A percentile compares a stretch with the other conserved stretches of the same genome.
Evolutionary conservation across 768 basidiomycete species (phyloP).

Genomic region (Suillus cothurnatus): DNA sequence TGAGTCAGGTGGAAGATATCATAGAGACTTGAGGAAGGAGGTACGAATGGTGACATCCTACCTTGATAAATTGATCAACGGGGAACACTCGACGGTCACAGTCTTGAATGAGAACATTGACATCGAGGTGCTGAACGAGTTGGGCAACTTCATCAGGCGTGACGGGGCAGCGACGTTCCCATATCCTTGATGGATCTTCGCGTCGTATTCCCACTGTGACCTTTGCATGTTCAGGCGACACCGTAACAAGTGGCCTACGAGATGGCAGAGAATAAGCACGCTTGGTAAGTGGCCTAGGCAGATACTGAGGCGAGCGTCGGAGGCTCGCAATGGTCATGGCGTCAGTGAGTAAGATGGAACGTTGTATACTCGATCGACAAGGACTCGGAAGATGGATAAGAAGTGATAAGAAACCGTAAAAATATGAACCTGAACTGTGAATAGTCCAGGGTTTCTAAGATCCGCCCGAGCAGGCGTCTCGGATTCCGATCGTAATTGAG

Average conservation of each 20-base stretch:
- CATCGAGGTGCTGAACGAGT: slow-evolving; percentile 56
- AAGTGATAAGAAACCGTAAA: neutral
- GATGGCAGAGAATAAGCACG: slow-evolving; percentile 17
- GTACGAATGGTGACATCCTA: slow-evolving; percentile 33
- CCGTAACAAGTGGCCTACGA: slow-evolving; percentile 26
- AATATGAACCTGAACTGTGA: neutral
- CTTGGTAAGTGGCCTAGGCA: slow-evolving; percentile 18
- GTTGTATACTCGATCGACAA: neutral
- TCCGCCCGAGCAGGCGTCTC: slow-evolving; percentile 1
- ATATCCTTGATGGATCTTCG: slow-evolving; percentile 79
- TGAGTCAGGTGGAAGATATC: neutral
- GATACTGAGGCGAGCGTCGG: slow-evolving; percentile 9
- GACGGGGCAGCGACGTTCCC: slow-evolving; percentile 86
- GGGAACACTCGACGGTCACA: slow-evolving; percentile 78
- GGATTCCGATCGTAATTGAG: neutral
- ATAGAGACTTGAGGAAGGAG: slow-evolving; percentile 6
- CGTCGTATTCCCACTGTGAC: slow-evolving; percentile 62
- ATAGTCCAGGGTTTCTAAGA: neutral
- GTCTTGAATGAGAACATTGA: slow-evolving; percentile 72
- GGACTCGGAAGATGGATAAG: neutral
- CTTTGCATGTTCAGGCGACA: slow-evolving; percentile 23
- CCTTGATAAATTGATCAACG: slow-evolving; percentile 64
- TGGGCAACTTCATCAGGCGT: slow-evolving; percentile 72
- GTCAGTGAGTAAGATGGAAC: neutral
- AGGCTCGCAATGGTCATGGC: slow-evolving; percentile 8